Conservation (phyloP, 2,329 filamentous ascomycete species). For the Cytospora piceicola region DNA sequence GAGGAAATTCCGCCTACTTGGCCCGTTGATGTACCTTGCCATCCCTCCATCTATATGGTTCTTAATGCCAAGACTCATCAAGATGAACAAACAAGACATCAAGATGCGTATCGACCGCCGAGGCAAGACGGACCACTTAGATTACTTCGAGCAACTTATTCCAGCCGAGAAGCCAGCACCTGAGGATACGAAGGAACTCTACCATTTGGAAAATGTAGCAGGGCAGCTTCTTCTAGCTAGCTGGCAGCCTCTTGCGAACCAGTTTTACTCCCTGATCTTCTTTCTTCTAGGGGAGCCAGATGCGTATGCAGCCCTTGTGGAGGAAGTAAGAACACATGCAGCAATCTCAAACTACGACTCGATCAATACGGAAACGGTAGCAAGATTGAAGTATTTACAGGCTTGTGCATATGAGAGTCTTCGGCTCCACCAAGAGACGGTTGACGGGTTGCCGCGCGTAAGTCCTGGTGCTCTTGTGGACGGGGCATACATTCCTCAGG, state of each 20-base stretch:
- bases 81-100: slow-evolving; percentile 8
- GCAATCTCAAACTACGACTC: neutral
- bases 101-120: slow-evolving; percentile 6
- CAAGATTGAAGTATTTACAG: slow-evolving; percentile 24
- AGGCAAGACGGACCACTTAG: slow-evolving; percentile 15
- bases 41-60: slow-evolving; percentile 22
- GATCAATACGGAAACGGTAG: neutral
- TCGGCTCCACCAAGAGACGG: slow-evolving; percentile 24
- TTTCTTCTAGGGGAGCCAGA: neutral
- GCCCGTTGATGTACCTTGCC: slow-evolving; percentile 20
- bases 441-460: slow-evolving; percentile 24
- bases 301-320: neutral
- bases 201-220: slow-evolving; percentile 27
- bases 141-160: slow-evolving; percentile 28
- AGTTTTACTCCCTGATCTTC: slow-evolving; percentile 8
- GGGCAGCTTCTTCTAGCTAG: slow-evolving; percentile 13
- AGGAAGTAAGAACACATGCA: neutral
- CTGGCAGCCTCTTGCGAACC: slow-evolving; percentile 6
- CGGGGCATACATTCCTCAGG: slow-evolving; percentile 22
- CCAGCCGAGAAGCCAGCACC: slow-evolving; percentile 11
- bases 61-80: slow-evolving; percentile 12
- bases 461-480: slow-evolving; percentile 29
- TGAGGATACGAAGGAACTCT: slow-evolving; percentile 17
- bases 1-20: slow-evolving; percentile 23
- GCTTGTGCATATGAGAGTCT: slow-evolving; percentile 23